phyloP scores from a whole-genome alignment of 2,329 filamentous ascomycete genomes.

The Pseudogymnoascus sp. region DNA sequence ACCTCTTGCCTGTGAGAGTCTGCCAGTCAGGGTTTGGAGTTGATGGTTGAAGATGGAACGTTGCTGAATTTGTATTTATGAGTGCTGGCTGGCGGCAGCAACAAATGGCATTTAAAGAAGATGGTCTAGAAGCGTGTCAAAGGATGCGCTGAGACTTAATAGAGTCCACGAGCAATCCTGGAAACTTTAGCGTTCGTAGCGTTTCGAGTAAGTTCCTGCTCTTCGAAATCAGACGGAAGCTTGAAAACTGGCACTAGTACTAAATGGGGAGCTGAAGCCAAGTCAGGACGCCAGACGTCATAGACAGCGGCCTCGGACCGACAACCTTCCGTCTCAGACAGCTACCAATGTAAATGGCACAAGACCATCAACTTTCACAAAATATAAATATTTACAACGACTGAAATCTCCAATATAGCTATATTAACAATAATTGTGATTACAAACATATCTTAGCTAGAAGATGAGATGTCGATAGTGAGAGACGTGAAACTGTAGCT shows the following conservation, averaged over 20 bases:
- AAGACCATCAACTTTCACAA: background rate
- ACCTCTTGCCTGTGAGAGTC: background rate
- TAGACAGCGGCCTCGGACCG: background rate
- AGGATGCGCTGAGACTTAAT: constrained; percentile 6
- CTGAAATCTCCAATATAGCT: background rate
- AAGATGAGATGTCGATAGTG: background rate
- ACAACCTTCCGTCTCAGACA: background rate
- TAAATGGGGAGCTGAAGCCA: constrained; percentile 5
- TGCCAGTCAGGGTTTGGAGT: background rate
- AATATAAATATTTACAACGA: background rate
- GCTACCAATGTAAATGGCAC: background rate
- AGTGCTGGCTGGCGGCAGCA: constrained; percentile 8
- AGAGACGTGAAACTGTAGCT: background rate
- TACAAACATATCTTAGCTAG: too few relatives aligned
- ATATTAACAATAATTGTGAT: background rate
- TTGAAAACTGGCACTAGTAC: constrained; percentile 3
- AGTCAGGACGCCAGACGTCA: background rate
- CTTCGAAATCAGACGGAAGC: constrained; percentile 7
- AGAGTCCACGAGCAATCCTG: constrained; percentile 4
- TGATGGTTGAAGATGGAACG: background rate
- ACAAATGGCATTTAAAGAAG: constrained; percentile 6
- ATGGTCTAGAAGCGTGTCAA: constrained; percentile 5
- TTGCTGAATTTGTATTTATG: background rate
- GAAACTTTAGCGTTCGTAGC: constrained; percentile 8
- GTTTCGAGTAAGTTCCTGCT: constrained; percentile 8